Base-by-base conservation (phyloP, 176 grass and related monocot genomes). In the Oryza rufipogon region DNA sequence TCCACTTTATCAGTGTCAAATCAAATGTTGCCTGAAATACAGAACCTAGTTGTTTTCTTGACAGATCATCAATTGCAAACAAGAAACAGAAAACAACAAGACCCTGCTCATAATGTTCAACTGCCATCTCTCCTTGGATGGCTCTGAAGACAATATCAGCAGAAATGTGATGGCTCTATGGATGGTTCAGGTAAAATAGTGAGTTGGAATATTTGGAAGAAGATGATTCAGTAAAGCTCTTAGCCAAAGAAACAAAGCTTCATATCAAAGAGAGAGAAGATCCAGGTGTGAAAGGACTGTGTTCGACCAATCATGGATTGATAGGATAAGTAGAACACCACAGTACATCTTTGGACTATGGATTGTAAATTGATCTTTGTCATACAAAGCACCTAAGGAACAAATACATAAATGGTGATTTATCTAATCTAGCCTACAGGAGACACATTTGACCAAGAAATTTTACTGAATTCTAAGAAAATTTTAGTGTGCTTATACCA, bases 181-280 rank as follows among this genome's bases (percentile, higher is more conserved):
- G 64, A 39, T 76, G 15, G 45, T 10, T 69, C 64, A 44, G 6
- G 54, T 9, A 58, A 58, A 60, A 51, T 66, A 56, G 44, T 39
- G 9, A 44, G 42, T 44, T 44, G 73, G 4, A 80, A 70, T 15
- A 81, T 56, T 14, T 22, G 12, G 22, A 81, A 73, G 52, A 73
- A 23, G 25, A 66, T 22, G 49, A 63, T 61, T 78, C 15, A 42
- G 58, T 39, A 48, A 74, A 80, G 45, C 3, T 73, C 70, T 85
- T 73, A 66, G 14, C 68, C 23, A 66, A 33, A 70, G 38, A 86
- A 74, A 74, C 58, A 45, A 73, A 13, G 13, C 52, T 66, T 56
- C 34, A 23, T 76, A 17, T 7, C 46, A 76, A 64, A 54, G 61
- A 54, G 63, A 19, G 12, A 2, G 30, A 3, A 69, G 28, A 84